Evolutionary conservation across 371 early-diverging fungal species (phyloP).

Genomic region (Paramicrosporidium saccamoebae): DNA sequence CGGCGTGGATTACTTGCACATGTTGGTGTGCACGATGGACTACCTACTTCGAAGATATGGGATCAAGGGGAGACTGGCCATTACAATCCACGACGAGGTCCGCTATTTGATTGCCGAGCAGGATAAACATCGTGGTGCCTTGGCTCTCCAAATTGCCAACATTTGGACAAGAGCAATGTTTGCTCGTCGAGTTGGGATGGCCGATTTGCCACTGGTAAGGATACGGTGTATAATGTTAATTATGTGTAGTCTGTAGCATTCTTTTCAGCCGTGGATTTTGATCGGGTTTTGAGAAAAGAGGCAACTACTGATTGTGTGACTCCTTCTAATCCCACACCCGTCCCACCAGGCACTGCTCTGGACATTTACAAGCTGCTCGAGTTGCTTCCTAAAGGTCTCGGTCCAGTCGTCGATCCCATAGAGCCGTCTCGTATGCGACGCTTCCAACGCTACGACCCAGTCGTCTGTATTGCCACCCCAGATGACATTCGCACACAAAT

Average conservation of each 20-base stretch:
- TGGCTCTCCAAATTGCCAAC: slow-evolving; percentile 69
- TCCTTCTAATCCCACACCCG: slow-evolving; percentile 20
- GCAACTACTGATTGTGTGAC: slow-evolving; percentile 37
- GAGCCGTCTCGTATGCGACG: no score
- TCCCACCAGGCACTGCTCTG: slow-evolving; percentile 18
- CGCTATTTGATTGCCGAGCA: slow-evolving; percentile 46
- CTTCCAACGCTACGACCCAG: no score
- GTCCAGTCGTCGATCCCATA: no score
- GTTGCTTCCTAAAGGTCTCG: no score
- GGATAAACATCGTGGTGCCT: slow-evolving; percentile 32
- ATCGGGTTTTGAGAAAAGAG: slow-evolving; percentile 70
- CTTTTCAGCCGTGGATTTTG: slow-evolving; percentile 79
- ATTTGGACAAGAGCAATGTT: slow-evolving; percentile 75
- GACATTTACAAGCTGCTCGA: slow-evolving; percentile 13
- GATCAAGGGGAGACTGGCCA: slow-evolving; percentile 49
- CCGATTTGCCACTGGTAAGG: slow-evolving; percentile 42
- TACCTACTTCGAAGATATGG: slow-evolving; percentile 35
- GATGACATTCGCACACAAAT: no score
- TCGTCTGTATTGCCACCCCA: no score
- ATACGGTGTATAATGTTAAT: background rate
- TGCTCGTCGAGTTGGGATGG: slow-evolving; percentile 43
- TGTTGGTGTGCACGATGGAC: slow-evolving; percentile 60
- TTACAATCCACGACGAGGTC: slow-evolving; percentile 87
- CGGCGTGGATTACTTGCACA: slow-evolving; percentile 87
- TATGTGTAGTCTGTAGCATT: slow-evolving; percentile 46